Evolutionary conservation across 2,329 filamentous ascomycete species (phyloP).

Genomic region (Aspergillus pseudoviridinutans): DNA sequence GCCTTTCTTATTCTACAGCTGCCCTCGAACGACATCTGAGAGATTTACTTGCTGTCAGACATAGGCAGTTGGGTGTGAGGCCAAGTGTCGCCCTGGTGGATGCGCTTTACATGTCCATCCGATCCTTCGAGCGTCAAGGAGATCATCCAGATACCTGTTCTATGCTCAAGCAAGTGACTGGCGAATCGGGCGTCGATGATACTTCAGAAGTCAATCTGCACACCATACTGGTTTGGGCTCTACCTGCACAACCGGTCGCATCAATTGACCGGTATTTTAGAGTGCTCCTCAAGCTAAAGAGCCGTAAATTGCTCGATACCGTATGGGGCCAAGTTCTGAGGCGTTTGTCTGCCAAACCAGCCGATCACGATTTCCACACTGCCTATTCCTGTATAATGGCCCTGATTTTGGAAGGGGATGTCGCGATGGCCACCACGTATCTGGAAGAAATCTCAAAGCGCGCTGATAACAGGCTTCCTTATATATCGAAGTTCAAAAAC

Average conservation of each 20-base stretch:
- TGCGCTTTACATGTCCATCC: slow-evolving; percentile 19
- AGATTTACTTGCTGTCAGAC: slow-evolving; percentile 9
- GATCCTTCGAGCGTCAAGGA: slow-evolving; percentile 17
- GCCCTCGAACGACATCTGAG: slow-evolving; percentile 26
- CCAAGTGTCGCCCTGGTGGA: slow-evolving; percentile 19
- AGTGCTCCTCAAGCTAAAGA: slow-evolving; percentile 25
- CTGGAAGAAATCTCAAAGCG: slow-evolving; percentile 22
- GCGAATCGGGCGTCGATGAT: slow-evolving; percentile 8
- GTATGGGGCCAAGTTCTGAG: slow-evolving; percentile 22
- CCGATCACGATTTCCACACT: slow-evolving; percentile 7
- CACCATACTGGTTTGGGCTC: slow-evolving; percentile 15
- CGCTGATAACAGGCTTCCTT: slow-evolving; percentile 19
- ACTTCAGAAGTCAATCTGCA: slow-evolving; percentile 11
- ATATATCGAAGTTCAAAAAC: slow-evolving; percentile 18
- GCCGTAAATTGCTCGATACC: slow-evolving; percentile 14
- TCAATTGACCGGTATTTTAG: slow-evolving; percentile 18
- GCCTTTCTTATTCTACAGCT: slow-evolving; percentile 23
- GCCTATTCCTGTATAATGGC: slow-evolving; percentile 23
- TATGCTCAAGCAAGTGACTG: slow-evolving; percentile 22
- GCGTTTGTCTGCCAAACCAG: slow-evolving; percentile 2
- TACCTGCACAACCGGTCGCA: not conserved
- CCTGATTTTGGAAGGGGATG: slow-evolving; percentile 20
- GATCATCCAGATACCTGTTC: slow-evolving; percentile 14
- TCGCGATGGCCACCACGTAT: slow-evolving; percentile 20
- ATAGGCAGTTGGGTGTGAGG: not conserved